Base-by-base conservation (phyloP, 495 filamentous ascomycete genomes). In the Tuber microsphaerosporum region DNA sequence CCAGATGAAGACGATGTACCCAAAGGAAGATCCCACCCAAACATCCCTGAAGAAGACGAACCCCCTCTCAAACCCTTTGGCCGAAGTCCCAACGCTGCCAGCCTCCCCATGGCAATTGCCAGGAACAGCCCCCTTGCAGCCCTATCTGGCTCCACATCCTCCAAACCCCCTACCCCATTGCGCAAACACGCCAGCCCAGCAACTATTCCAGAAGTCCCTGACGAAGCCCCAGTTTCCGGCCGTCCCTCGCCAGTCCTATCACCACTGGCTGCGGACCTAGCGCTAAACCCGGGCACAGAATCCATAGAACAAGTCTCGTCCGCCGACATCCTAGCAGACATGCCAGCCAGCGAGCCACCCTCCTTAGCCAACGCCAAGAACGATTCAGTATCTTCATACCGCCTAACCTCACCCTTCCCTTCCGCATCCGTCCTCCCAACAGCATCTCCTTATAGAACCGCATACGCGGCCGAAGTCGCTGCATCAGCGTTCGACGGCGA, bases 401-500 rank as follows among this genome's bases (percentile, higher is more conserved):
- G 75, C n/a, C 78, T 74, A 26, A 78, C 78, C 8, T 77, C 80
- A 9, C 81, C 73, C 6, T 82, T 82, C 65, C 78, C 78, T 19
- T 82, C 78, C 19, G 75, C 78, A 17, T 72, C 74, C 45, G 61
- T 74, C 44, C 56, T 39, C 37, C 74, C 73, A 31, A 41, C 73
- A 31, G 26, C 75, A 41, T 44, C 39, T 20, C 80, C 81, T 19
- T 83, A 83, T n/a, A 71, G 70, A 19, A 83, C 81, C 0, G 73
- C 73, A 61, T 78, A 81, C 41, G 81, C 81, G 19, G 74, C 82
- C 19, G 78, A 82, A 70, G 73, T 83, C 17, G 81, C 81, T 5
- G 81, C 76, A 7, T 81, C 81, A 19, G 72, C 78, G 20, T 31
- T 76, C 4, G 71, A 70, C 8, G 81, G 74, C 31, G 74, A 82